Percentiles rank a stretch among this genome's conserved stretches.
phyloP scores from a whole-genome alignment of 305 asterid species.

The Fraxinus albicans region DNA sequence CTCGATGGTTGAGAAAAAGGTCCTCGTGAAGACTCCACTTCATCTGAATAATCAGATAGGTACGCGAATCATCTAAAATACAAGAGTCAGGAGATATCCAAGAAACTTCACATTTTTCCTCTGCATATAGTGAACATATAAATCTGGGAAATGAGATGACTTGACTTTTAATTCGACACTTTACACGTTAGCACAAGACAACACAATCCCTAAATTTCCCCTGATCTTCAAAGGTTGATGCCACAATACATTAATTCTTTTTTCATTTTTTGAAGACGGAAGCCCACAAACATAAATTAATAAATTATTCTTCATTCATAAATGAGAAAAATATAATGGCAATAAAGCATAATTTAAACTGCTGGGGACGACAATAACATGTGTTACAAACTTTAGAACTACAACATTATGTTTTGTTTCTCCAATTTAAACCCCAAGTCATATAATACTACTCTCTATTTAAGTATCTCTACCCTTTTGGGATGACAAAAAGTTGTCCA shows the following conservation, averaged over 20 bases:
- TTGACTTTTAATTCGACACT: neutral
- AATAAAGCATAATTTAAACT: neutral
- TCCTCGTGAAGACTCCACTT: neutral
- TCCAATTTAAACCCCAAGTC: neutral
- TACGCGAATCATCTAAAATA: no score
- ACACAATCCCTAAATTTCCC: neutral
- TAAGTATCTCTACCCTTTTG: neutral
- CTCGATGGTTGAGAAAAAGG: neutral
- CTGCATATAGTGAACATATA: neutral
- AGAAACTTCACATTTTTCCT: neutral
- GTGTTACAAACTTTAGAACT: neutral
- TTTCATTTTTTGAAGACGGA: neutral
- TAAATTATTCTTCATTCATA: neutral
- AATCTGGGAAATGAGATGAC: neutral
- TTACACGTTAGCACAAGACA: neutral
- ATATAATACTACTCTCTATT: neutral
- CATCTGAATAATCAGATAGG: neutral
- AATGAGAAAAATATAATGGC: neutral
- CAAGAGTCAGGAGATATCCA: neutral
- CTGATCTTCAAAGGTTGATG: neutral
- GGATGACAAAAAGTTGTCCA: conserved; percentile 21
- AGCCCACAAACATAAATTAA: neutral
- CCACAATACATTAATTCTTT: neutral
- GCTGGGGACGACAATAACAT: no score
- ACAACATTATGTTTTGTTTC: neutral